Evolutionary conservation across 208 protist species (phyloP), one percentile per base, ranked within the genome.

Genomic region (Herpetomonas tarakana): DNA sequence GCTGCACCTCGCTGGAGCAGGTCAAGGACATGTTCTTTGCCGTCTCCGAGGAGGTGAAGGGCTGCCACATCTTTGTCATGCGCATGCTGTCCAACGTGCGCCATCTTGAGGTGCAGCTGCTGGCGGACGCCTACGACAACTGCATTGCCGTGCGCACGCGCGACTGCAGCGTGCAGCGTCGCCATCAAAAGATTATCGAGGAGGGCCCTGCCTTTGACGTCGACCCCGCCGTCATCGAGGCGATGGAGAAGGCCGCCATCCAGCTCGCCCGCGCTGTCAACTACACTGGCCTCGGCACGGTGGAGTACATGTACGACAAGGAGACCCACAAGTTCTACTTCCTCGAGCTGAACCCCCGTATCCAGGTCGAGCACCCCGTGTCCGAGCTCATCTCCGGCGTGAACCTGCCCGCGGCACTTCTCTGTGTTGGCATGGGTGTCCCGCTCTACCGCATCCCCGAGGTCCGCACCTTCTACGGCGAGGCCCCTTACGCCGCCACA

Each of bases 301-400:
- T 99, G 7, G 98, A 99, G 71, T 98, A 99, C 67, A 91, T 99
- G 35, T 69, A 98, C 4, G 95, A 98, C 56, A 44, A 82, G 30
- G 62, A 72, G 19, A 67, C 19, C 0, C 67, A 83, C 2, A 57
- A 73, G 14, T 98, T 98, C 81, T 99, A 92, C 78, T 99, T 99
- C 56, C 90, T 99, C 74, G 98, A 99, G 64, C 98, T 99, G 96
- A 99, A 99, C 69, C 98, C 98, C 6, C 76, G 98, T 50, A 77
- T 99, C 26, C 97, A 98, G 76, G 86, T 91, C 27, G 86, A 93
- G 58, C 83, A 98, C 68, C 93, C 95, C 7, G 87, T 98, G 22
- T 98, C 96, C 9, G 97, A 99, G 75, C 72, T 92, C 71, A 62
- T 92, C 12, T 67, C 60, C 19, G 70, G 75, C 57, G 39, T 83